A percentile compares a stretch with the other conserved stretches of the same genome.
phyloP scores from a whole-genome alignment of 768 basidiomycete genomes.

The Leucogyrophana mollusca region DNA sequence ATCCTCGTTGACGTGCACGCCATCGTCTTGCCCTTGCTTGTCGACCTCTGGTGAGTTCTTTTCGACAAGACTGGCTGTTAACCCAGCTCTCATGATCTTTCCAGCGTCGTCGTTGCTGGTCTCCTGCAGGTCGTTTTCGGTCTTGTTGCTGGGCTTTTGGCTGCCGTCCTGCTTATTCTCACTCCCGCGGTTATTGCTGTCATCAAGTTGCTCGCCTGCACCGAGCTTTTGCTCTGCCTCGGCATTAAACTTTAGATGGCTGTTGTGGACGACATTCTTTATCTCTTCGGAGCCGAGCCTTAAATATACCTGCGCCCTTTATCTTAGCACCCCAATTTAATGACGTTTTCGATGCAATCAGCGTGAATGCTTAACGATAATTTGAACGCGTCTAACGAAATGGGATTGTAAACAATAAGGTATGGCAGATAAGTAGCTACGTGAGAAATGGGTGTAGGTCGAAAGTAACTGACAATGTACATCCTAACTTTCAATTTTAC shows the following conservation, averaged over 20 bases:
- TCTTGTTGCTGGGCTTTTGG: slow-evolving; percentile 17
- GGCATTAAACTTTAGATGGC: slow-evolving; percentile 2
- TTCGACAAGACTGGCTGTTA: not conserved
- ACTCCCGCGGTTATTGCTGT: slow-evolving; percentile 20
- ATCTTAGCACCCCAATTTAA: too few relatives aligned
- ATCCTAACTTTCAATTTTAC: too few relatives aligned
- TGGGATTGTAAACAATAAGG: too few relatives aligned
- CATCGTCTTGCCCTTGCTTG: slow-evolving; percentile 15
- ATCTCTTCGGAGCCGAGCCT: too few relatives aligned
- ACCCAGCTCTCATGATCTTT: not conserved
- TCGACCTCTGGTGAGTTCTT: slow-evolving; percentile 17
- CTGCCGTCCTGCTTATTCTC: slow-evolving; percentile 13
- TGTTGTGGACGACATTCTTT: too few relatives aligned
- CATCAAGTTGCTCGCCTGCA: slow-evolving; percentile 20
- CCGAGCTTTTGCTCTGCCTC: slow-evolving; percentile 20
- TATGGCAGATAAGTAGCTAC: too few relatives aligned
- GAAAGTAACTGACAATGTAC: too few relatives aligned
- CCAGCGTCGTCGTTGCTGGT: slow-evolving; percentile 17
- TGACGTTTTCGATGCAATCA: too few relatives aligned
- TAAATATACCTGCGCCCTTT: too few relatives aligned
- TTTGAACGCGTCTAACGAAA: too few relatives aligned
- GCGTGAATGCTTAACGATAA: too few relatives aligned
- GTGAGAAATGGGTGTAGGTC: too few relatives aligned
- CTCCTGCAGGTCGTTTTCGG: slow-evolving; percentile 20
- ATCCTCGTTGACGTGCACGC: slow-evolving; percentile 8